phyloP scores from a whole-genome alignment of 345 rosid species.

The Brassica juncea region DNA sequence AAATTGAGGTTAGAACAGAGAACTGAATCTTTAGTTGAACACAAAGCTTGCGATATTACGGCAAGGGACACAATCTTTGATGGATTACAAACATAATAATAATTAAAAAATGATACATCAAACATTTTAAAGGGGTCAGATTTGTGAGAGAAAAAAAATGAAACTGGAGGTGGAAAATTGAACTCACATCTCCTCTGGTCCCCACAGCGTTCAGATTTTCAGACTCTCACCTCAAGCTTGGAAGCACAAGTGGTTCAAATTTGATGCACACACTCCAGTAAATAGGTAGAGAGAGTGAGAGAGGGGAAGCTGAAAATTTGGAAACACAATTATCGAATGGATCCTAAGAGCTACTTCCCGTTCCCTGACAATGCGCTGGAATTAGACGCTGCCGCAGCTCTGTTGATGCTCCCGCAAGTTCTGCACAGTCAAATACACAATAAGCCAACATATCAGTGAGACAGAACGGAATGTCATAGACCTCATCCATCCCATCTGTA shows the following conservation, averaged over 20 bases:
- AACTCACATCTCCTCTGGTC: slow-evolving; percentile 17
- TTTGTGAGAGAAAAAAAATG: not conserved
- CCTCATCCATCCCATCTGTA: not conserved
- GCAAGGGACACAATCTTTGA: slow-evolving; percentile 25
- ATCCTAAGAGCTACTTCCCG: slow-evolving; percentile 41
- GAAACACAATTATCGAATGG: slow-evolving; percentile 14
- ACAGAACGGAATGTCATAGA: not conserved
- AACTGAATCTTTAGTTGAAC: slow-evolving; percentile 23
- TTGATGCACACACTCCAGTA: slow-evolving; percentile 37
- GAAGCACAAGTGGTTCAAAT: slow-evolving; percentile 38
- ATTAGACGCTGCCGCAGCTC: slow-evolving; percentile 77
- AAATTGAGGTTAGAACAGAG: not conserved
- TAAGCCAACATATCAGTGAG: slow-evolving; percentile 5
- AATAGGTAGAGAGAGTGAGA: not conserved
- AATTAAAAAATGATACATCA: slow-evolving; percentile 34
- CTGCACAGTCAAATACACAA: slow-evolving; percentile 46
- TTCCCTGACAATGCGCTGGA: slow-evolving; percentile 55
- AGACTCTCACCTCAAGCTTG: slow-evolving; percentile 24
- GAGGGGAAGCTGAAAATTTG: slow-evolving; percentile 23
- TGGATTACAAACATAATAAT: slow-evolving; percentile 32
- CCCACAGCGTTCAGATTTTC: slow-evolving; percentile 15
- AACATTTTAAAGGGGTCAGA: slow-evolving; percentile 27
- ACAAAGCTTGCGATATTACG: slow-evolving; percentile 21
- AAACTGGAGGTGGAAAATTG: slow-evolving; percentile 4
- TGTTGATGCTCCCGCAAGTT: slow-evolving; percentile 75